phyloP scores from a whole-genome alignment of 441 rosid species.

The Oxalis stricta region DNA sequence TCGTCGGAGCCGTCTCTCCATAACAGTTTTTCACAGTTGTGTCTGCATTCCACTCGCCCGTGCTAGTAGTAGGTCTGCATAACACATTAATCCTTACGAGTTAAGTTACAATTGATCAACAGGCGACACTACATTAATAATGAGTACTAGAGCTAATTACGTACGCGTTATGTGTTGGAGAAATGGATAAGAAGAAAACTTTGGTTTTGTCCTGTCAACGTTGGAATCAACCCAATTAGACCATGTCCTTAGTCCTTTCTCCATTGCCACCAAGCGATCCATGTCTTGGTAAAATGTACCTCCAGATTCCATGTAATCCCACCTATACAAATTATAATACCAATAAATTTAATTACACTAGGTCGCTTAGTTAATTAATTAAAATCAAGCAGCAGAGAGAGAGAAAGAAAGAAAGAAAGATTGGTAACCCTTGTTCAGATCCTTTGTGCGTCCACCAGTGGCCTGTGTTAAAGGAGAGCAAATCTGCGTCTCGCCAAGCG shows the following conservation, averaged over 20 bases:
- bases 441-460: slow-evolving; percentile 90
- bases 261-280: slow-evolving; percentile 69
- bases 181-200: slow-evolving; percentile 66
- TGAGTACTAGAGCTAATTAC: too few relatives aligned
- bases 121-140: too few relatives aligned
- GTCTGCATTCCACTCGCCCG: slow-evolving; percentile 59
- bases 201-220: slow-evolving; percentile 35
- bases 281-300: slow-evolving; percentile 65
- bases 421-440: slow-evolving; percentile 50
- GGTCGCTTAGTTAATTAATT: not conserved
- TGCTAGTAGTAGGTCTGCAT: slow-evolving; percentile 19
- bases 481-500: slow-evolving; percentile 48
- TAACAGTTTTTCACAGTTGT: slow-evolving; percentile 43
- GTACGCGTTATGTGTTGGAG: slow-evolving; percentile 89
- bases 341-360: not conserved
- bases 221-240: slow-evolving; percentile 62
- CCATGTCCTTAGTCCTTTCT: slow-evolving; percentile 74
- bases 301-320: slow-evolving; percentile 78
- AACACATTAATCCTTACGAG: not conserved
- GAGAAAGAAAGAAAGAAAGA: not conserved
- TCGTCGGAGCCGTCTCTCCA: slow-evolving; percentile 54
- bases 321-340: slow-evolving; percentile 29
- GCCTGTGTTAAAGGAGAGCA: slow-evolving; percentile 71
- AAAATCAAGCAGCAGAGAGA: not conserved
- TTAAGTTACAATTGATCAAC: too few relatives aligned